Conservation (phyloP, 108 stramenopile genomes). For the Fistulifera pelliculosa region DNA sequence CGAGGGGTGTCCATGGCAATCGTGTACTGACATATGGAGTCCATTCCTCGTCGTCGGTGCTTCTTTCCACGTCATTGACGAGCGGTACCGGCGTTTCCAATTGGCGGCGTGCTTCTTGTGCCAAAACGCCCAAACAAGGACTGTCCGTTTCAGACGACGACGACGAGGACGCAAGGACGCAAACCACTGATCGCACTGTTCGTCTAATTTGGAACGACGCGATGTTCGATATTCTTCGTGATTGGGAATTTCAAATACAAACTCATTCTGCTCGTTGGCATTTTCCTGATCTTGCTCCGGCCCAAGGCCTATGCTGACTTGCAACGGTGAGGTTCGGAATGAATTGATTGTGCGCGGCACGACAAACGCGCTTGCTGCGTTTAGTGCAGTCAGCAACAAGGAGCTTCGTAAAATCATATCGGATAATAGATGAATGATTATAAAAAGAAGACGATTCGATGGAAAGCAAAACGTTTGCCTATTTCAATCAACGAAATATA, state of each 20-base stretch:
- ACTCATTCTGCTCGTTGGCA: constrained; percentile 14
- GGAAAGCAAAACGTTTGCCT: too few species aligned
- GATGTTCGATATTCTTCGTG: constrained; percentile 61
- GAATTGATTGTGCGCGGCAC: too few species aligned
- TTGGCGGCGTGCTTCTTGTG: constrained; percentile 20
- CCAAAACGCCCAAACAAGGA: constrained; percentile 25
- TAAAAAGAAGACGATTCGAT: too few species aligned
- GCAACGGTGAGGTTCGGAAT: constrained; percentile 14
- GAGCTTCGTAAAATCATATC: too few species aligned
- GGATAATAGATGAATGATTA: too few species aligned
- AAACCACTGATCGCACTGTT: constrained; percentile 70
- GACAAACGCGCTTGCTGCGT: too few species aligned
- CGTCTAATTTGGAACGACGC: constrained; percentile 57
- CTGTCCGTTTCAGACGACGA: constrained; percentile 9
- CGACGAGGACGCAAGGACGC: constrained; percentile 26
- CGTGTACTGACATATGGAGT: constrained; percentile 65
- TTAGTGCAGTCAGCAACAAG: too few species aligned
- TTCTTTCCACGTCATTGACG: constrained; percentile 28
- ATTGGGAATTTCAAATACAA: constrained; percentile 52
- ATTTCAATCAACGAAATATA: too few species aligned
- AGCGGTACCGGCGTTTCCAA: constrained; percentile 37
- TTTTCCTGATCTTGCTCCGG: constrained; percentile 24
- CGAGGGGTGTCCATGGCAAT: constrained; percentile 67
- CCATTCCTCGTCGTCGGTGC: constrained; percentile 54
- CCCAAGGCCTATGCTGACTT: constrained; percentile 44